Base-by-base conservation (phyloP, 768 basidiomycete species). In the Tephrocybe sp. region DNA sequence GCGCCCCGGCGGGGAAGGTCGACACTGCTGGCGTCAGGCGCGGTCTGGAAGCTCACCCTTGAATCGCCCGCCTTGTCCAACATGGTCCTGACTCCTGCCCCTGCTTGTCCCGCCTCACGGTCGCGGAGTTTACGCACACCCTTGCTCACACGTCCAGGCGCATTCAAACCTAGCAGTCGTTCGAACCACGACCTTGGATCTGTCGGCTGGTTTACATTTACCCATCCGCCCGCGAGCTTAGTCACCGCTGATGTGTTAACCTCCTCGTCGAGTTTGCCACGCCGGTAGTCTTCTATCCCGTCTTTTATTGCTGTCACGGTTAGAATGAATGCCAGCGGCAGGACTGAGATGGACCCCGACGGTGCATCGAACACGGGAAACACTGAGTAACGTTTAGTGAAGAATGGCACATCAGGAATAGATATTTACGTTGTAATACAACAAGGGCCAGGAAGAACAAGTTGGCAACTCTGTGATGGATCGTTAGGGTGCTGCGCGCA, bases 171-270 rank as follows among this genome's bases (percentile, higher is more conserved):
- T 5, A 94, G 63, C n/a, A 91, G 58, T 56, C 76, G 82, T 68
- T 95, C 81, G 50, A 84, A 73, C 81, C 84, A 91, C 0, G 78
- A 69, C 6, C 93, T 81, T 0, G 86, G 75, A 64, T 95, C 93
- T 3, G 65, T 72, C 0, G 87, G 88, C 50, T 87, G 85, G 60
- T 98, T 99, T 19, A 93, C 82, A 64, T 99, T 98, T 48, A 76
- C 77, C 91, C 92, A 97, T 31, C 71, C 69, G 36, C 88, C 80
- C 5, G 83, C 84, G 10, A 99, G 80, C 56, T 91, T 91, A 1
- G 94, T 97, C 11, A 88, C 85, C 3, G 94, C 91, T 0, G 90
- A 93, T 45, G 84, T 97, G 71, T 99, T 99, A 57, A 97, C 94
- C 61, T 93, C 84, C 53, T 97, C 88, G 64, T 99, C 95, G 33